These are phyloP conservation scores for Acmispon strigosus DNA, from an alignment of 306 rosid species.

Conservation along the genomic window DNA sequence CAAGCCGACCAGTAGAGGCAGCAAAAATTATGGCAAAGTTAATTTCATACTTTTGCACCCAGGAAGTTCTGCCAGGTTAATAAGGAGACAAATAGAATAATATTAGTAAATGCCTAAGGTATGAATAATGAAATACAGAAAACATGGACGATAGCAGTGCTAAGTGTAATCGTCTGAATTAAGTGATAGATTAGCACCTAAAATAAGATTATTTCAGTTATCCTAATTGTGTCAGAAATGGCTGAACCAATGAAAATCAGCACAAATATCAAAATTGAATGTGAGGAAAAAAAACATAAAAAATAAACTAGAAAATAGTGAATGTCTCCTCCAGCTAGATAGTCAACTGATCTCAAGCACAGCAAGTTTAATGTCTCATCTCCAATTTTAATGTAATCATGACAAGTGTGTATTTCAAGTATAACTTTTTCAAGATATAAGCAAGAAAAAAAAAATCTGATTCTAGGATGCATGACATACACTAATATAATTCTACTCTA, in stretches of 20 bases:
- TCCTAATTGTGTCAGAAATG: not conserved
- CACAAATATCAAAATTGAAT: not conserved
- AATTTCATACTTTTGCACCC: conserved; percentile 46
- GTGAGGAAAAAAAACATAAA: not conserved
- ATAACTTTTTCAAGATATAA: not conserved
- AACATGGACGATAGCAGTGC: not conserved
- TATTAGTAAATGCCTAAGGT: not conserved
- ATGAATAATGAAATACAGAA: not conserved
- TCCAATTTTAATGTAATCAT: not conserved
- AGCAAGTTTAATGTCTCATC: not conserved
- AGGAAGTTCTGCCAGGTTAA: conserved; percentile 66
- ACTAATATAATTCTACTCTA: not conserved
- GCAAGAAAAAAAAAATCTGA: not conserved
- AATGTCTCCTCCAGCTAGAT: not conserved
- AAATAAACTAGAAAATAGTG: not conserved
- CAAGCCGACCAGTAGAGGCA: conserved; percentile 31
- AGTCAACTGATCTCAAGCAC: not conserved
- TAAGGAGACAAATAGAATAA: not conserved
- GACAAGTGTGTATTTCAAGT: not conserved
- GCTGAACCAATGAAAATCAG: not conserved
- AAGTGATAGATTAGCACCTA: not conserved
- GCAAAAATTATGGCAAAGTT: conserved; percentile 11
- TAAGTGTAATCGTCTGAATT: not conserved
- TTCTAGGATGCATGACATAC: not conserved
- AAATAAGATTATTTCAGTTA: not conserved